Base-by-base conservation (phyloP, 2,329 filamentous ascomycete genomes). In the Fusarium luffae region DNA sequence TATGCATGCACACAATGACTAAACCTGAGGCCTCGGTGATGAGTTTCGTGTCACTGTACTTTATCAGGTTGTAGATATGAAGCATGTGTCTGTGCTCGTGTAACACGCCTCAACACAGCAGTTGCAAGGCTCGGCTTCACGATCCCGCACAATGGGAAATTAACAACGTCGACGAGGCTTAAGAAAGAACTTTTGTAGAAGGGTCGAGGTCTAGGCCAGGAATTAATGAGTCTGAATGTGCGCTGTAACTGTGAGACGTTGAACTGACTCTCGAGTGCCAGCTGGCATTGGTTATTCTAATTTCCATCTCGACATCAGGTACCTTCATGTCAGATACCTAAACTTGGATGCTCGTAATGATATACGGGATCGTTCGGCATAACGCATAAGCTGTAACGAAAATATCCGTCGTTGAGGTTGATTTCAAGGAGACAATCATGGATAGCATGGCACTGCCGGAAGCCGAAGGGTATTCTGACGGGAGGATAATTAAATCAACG, bases 221-320 rank as follows among this genome's bases (percentile, higher is more conserved):
- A 16, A 28, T 3, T 12, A 30, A n/a, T 28, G 23, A 52, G 19
- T 9, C 30, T 42, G 34, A 14, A n/a, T 19, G 34, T 11, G 46
- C 18, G 54, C 47, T 61, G 47, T 23, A 63, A 61, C 58, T n/a
- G 68, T 68, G 51, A 51, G 25, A 70, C 68, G 68, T 71, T 42
- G 28, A n/a, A 65, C 68, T 56, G 51, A 59, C 46, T 59, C 42
- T 28, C 30, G 21, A 23, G 4, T 41, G 44, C 19, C 23, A 34
- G 32, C 25, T 37, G 28, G 12, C 13, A 27, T 28, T 23, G 23
- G 19, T 11, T 21, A 40, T 55, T 44, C 32, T 34, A 46, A 18
- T 40, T 27, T 51, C 21, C 12, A 52, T 40, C 14, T 6, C 8
- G 13, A 34, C 6, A 12, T 23, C 18, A 28, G 13, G 23, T 25